These are phyloP conservation scores for Ambrosiella beaveri DNA, from an alignment of 2,329 filamentous ascomycete species.

Conservation along the genomic window DNA sequence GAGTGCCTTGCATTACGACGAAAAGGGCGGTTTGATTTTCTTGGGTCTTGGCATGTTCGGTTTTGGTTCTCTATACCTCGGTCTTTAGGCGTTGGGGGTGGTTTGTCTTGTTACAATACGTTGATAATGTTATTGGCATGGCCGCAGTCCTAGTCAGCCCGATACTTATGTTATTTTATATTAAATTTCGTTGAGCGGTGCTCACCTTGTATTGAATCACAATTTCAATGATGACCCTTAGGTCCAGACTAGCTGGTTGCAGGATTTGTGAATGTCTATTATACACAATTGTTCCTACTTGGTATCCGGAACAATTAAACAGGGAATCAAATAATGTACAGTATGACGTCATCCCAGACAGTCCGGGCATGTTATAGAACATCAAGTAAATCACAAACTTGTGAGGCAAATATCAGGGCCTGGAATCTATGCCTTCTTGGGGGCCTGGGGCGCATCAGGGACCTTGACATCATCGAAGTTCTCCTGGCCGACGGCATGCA, in stretches of 20 bases:
- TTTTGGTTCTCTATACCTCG: slow-evolving; percentile 10
- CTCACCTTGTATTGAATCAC: background rate
- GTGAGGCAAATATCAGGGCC: background rate
- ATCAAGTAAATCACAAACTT: no score
- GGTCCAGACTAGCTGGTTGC: no score
- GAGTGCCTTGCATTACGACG: background rate
- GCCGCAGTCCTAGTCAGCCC: no score
- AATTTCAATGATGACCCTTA: background rate
- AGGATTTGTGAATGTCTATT: background rate
- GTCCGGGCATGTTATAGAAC: background rate
- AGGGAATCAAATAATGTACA: slow-evolving; percentile 1
- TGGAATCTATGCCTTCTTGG: slow-evolving; percentile 4
- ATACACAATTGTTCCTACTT: background rate
- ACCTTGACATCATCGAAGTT: slow-evolving; percentile 93
- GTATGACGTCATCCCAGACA: background rate
- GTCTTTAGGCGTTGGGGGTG: slow-evolving; percentile 1
- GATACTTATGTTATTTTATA: background rate
- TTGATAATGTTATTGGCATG: no score
- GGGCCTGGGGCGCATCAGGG: slow-evolving; percentile 44
- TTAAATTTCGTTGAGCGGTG: background rate
- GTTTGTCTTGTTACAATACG: background rate
- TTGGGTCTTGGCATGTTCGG: slow-evolving; percentile 1
- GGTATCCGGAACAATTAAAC: background rate
- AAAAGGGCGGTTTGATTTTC: slow-evolving; percentile 2
- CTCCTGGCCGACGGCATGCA: slow-evolving; percentile 81